Evolutionary conservation across 2,329 filamentous ascomycete species (phyloP).

Genomic region (Aspergillus spinulosporus): DNA sequence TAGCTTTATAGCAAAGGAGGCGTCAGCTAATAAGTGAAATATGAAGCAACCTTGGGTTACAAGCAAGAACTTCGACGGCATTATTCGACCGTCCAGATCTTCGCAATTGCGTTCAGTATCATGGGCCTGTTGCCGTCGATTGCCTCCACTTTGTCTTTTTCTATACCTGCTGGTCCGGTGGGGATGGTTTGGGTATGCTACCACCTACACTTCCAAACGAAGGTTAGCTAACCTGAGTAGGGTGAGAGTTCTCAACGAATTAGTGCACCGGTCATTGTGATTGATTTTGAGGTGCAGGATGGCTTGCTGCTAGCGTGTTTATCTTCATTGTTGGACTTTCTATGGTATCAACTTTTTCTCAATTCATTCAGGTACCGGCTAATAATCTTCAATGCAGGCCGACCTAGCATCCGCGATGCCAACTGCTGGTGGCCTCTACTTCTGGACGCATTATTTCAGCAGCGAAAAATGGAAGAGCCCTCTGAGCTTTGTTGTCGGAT

Average conservation of each 20-base stretch:
- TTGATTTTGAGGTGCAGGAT: conserved; percentile 35
- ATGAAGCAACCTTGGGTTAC: conserved; percentile 44
- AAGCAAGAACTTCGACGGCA: conserved; percentile 63
- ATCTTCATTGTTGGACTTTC: conserved; percentile 61
- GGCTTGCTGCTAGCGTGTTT: conserved; percentile 57
- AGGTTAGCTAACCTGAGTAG: conserved; percentile 18
- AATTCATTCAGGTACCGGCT: conserved; percentile 19
- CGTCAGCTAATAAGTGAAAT: conserved; percentile 1
- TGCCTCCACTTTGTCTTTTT: conserved; percentile 59
- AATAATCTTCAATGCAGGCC: conserved; percentile 33
- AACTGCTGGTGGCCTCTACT: conserved; percentile 60
- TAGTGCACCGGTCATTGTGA: not conserved
- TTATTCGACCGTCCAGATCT: conserved; percentile 62
- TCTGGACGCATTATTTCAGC: conserved; percentile 60
- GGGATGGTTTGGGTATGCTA: conserved; percentile 60
- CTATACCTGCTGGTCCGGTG: conserved; percentile 58
- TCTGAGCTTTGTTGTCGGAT: conserved; percentile 60
- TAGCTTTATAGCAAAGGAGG: conserved; percentile 21
- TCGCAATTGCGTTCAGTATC: conserved; percentile 60
- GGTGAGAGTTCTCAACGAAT: conserved; percentile 7
- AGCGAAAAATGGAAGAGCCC: conserved; percentile 56
- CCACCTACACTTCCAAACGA: conserved; percentile 11
- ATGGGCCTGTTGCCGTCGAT: conserved; percentile 64
- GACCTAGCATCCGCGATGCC: conserved; percentile 58
- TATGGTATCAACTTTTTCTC: conserved; percentile 47